These are phyloP conservation scores for Rhodomyrtus tomentosa DNA, from an alignment of 345 rosid species.

Conservation along the genomic window DNA sequence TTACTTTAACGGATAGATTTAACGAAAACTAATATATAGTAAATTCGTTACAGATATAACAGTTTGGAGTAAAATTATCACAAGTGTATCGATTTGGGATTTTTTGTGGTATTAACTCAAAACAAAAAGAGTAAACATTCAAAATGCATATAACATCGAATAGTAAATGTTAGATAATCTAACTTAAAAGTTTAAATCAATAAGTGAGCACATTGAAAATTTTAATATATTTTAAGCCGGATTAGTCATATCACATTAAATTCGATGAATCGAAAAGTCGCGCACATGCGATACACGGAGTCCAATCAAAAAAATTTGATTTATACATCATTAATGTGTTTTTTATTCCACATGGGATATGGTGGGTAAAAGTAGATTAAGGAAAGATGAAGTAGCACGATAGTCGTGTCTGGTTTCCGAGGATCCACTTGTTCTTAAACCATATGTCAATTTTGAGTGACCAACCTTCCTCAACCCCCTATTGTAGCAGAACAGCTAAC, in stretches of 20 bases:
- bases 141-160: neutral
- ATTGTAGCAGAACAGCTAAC: no score
- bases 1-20: no score
- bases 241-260: neutral
- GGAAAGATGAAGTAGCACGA: neutral
- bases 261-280: rapidly evolving
- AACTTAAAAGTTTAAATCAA: neutral
- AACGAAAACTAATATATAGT: no score
- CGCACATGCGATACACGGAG: rapidly evolving
- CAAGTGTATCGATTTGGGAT: no score
- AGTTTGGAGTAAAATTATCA: no score
- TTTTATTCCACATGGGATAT: neutral
- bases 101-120: no score
- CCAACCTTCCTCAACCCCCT: neutral
- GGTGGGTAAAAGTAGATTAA: neutral
- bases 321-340: neutral
- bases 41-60: no score
- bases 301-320: neutral
- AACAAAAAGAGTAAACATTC: no score
- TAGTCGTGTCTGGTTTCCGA: neutral
- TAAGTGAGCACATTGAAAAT: neutral
- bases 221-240: neutral
- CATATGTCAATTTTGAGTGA: neutral
- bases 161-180: neutral
- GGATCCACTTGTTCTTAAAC: neutral